Evolutionary conservation across 768 basidiomycete genomes (phyloP).

Genomic region (Suillus decipiens): DNA sequence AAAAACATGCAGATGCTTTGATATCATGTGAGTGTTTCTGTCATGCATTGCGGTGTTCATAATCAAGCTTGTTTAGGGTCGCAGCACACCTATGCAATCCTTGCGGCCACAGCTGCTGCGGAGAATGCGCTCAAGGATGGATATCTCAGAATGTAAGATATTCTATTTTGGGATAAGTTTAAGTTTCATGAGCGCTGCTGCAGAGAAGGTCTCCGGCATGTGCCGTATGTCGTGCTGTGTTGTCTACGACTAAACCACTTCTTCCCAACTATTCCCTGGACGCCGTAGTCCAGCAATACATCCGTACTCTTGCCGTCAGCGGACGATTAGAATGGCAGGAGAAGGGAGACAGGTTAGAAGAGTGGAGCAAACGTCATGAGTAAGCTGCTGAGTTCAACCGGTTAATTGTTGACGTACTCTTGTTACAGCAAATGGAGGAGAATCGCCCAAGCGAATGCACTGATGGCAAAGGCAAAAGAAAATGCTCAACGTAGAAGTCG

Average conservation of each 20-base stretch:
- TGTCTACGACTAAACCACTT: slow-evolving; percentile 46
- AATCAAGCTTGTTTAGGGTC: slow-evolving; percentile 42
- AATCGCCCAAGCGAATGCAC: slow-evolving; percentile 18
- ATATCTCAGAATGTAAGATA: slow-evolving; percentile 49
- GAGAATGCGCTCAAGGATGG: slow-evolving; percentile 67
- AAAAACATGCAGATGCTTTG: slow-evolving; percentile 56
- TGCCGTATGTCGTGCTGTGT: slow-evolving; percentile 56
- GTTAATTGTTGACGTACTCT: not conserved
- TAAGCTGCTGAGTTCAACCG: too few relatives aligned
- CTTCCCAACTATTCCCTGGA: slow-evolving; percentile 68
- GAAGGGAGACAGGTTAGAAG: slow-evolving; percentile 45
- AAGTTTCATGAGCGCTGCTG: slow-evolving; percentile 10
- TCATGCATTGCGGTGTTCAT: not conserved
- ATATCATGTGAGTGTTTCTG: slow-evolving; percentile 57
- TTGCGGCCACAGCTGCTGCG: slow-evolving; percentile 76
- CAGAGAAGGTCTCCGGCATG: slow-evolving; percentile 51
- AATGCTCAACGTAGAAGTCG: slow-evolving; percentile 11
- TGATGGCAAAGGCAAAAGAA: slow-evolving; percentile 23
- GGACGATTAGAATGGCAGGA: slow-evolving; percentile 55
- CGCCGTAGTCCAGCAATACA: slow-evolving; percentile 58
- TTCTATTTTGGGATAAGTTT: slow-evolving; percentile 1
- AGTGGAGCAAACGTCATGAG: slow-evolving; percentile 59
- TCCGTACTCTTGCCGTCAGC: slow-evolving; percentile 46
- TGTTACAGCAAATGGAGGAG: slow-evolving; percentile 32
- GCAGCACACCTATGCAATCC: slow-evolving; percentile 65